Percentiles rank a stretch among this genome's conserved stretches.
phyloP scores from a whole-genome alignment of 108 stramenopile species.

The Pinguiococcus pyrenoidosus region DNA sequence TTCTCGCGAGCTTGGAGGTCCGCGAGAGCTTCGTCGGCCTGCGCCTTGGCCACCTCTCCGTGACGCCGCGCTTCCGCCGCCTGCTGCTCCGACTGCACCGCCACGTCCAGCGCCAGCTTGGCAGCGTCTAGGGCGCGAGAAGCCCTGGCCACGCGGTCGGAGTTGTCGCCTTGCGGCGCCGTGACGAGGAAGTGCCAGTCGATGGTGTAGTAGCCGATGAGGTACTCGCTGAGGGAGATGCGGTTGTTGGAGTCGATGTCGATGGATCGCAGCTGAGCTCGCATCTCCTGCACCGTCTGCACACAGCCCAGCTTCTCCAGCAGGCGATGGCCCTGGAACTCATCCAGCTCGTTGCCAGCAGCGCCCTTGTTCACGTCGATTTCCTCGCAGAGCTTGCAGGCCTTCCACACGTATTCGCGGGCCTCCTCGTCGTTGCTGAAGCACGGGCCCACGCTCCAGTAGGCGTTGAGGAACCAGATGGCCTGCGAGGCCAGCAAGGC shows the following conservation, averaged over 20 bases:
- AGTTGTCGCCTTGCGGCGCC: slow-evolving; percentile 7
- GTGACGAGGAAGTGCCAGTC: slow-evolving; percentile 5
- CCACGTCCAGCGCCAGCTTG: slow-evolving; percentile 1
- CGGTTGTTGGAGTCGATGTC: slow-evolving; percentile 5
- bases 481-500: too few relatives aligned
- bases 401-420: slow-evolving; percentile 6
- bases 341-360: slow-evolving; percentile 3
- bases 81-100: background rate
- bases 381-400: background rate
- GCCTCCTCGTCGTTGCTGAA: slow-evolving; percentile 1
- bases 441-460: slow-evolving; percentile 1
- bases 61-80: background rate
- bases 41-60: background rate
- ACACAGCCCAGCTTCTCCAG: slow-evolving; percentile 12
- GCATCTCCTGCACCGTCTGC: too few relatives aligned
- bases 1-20: background rate
- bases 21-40: slow-evolving; percentile 5
- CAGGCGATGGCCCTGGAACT: slow-evolving; percentile 10
- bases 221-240: background rate
- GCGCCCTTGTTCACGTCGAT: slow-evolving; percentile 8
- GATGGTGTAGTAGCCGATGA: background rate
- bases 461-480: slow-evolving; percentile 19
- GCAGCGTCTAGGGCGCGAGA: background rate
- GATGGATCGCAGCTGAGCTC: too few relatives aligned
- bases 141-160: background rate